phyloP scores from a whole-genome alignment of 352 stramenopile species.

The Pythium graminicola region DNA sequence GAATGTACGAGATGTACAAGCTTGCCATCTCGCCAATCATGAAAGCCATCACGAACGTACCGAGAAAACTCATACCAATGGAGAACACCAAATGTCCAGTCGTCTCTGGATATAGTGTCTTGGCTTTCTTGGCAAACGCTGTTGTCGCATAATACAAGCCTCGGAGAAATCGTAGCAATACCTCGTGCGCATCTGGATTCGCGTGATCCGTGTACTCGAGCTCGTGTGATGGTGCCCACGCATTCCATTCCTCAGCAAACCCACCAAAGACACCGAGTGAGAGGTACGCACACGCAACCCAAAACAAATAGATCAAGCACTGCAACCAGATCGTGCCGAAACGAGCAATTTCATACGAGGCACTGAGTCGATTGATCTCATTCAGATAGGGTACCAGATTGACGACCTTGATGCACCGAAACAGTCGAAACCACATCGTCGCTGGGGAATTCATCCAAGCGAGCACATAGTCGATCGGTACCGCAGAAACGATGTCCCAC shows the following conservation, averaged over 20 bases:
- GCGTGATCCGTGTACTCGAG: slow-evolving; percentile 21
- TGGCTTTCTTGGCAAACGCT: slow-evolving; percentile 60
- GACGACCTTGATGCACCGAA: slow-evolving; percentile 40
- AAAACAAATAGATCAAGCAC: slow-evolving; percentile 48
- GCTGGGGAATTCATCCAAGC: slow-evolving; percentile 27
- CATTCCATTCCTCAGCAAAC: slow-evolving; percentile 43
- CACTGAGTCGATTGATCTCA: slow-evolving; percentile 50
- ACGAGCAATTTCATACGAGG: slow-evolving; percentile 22
- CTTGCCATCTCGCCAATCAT: slow-evolving; percentile 69
- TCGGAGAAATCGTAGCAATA: slow-evolving; percentile 37
- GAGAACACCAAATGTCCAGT: slow-evolving; percentile 42
- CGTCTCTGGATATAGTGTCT: slow-evolving; percentile 40
- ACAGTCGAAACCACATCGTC: slow-evolving; percentile 34
- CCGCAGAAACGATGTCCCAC: slow-evolving; percentile 36
- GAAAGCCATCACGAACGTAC: slow-evolving; percentile 52
- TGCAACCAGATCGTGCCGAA: slow-evolving; percentile 23
- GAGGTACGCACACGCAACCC: slow-evolving; percentile 50
- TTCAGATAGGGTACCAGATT: slow-evolving; percentile 57
- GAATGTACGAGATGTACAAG: slow-evolving; percentile 66
- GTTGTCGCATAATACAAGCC: slow-evolving; percentile 53
- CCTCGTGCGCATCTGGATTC: slow-evolving; percentile 26
- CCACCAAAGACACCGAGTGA: slow-evolving; percentile 34
- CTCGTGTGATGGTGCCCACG: slow-evolving; percentile 32
- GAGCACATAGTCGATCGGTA: slow-evolving; percentile 45
- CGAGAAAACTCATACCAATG: slow-evolving; percentile 49